Evolutionary conservation across 2,329 filamentous ascomycete species (phyloP).

Genomic region (Pseudogymnoascus sp.): DNA sequence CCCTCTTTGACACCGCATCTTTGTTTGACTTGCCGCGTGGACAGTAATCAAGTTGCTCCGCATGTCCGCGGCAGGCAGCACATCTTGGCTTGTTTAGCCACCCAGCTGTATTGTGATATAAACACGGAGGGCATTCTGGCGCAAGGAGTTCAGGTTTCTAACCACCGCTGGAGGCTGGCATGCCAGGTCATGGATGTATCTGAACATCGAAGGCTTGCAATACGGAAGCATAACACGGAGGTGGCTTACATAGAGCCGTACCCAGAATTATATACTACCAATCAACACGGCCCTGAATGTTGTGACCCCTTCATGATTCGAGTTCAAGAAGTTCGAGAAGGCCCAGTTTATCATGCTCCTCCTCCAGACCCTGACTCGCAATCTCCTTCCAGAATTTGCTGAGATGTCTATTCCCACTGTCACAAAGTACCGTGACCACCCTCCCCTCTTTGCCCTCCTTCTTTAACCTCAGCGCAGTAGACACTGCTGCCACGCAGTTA

Average conservation of each 20-base stretch:
- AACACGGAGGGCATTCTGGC: background rate
- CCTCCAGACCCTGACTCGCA: slow-evolving; percentile 57
- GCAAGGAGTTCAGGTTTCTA: slow-evolving; percentile 4
- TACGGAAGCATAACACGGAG: background rate
- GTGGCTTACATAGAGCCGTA: background rate
- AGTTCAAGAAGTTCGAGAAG: slow-evolving; percentile 41
- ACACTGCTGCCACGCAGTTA: slow-evolving; percentile 78
- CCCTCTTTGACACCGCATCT: slow-evolving; percentile 1
- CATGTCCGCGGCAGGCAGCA: background rate
- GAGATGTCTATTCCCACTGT: slow-evolving; percentile 72
- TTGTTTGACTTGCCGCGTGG: background rate
- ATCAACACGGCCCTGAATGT: background rate
- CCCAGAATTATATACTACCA: slow-evolving; percentile 1
- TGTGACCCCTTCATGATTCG: slow-evolving; percentile 2
- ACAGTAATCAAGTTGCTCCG: background rate
- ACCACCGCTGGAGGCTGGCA: background rate
- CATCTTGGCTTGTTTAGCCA: background rate
- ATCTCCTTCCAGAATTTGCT: slow-evolving; percentile 79
- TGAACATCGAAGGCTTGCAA: background rate
- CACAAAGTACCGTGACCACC: slow-evolving; percentile 78
- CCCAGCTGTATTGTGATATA: slow-evolving; percentile 7
- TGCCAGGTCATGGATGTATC: background rate
- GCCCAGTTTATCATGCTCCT: slow-evolving; percentile 42
- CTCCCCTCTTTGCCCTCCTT: slow-evolving; percentile 48
- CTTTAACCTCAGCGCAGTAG: slow-evolving; percentile 57